Conservation (phyloP, 1,284 basidiomycete species). For the Naganishia sp. region DNA sequence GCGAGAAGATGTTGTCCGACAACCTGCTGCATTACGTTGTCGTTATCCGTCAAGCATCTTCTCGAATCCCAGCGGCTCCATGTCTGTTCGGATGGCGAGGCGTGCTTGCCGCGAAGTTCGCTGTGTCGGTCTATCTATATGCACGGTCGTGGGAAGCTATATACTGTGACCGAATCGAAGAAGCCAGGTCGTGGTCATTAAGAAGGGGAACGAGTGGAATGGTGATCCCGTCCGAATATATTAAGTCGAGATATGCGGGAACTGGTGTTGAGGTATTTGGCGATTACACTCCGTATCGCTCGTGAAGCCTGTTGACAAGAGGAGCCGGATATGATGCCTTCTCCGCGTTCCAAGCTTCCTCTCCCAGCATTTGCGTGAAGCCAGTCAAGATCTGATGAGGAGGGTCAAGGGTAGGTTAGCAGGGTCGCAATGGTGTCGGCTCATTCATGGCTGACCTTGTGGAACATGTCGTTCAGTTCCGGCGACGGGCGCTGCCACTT, state of each 20-base stretch:
- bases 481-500: constrained; percentile 86
- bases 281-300: constrained; percentile 50
- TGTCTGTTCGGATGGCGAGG: neutral
- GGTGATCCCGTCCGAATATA: neutral
- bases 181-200: constrained; percentile 11
- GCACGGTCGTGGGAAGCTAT: constrained; percentile 17
- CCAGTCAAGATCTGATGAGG: constrained; percentile 45
- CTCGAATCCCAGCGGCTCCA: neutral
- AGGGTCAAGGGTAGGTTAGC: constrained; percentile 11
- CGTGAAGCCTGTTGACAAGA: constrained; percentile 48
- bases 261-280: neutral
- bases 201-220: neutral
- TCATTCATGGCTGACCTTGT: constrained; percentile 52
- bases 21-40: neutral
- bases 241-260: constrained; percentile 5
- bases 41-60: neutral
- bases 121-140: constrained; percentile 24
- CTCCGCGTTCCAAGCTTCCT: constrained; percentile 45
- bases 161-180: constrained; percentile 14
- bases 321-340: constrained; percentile 47
- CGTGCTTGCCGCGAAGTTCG: neutral
- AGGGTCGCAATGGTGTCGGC: too few relatives aligned
- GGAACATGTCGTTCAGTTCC: constrained; percentile 89
- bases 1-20: constrained; percentile 4
- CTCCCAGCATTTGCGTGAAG: constrained; percentile 50